Evolutionary conservation across 2,329 filamentous ascomycete species (phyloP).

Genomic region (Purpureocillium lavendulum): DNA sequence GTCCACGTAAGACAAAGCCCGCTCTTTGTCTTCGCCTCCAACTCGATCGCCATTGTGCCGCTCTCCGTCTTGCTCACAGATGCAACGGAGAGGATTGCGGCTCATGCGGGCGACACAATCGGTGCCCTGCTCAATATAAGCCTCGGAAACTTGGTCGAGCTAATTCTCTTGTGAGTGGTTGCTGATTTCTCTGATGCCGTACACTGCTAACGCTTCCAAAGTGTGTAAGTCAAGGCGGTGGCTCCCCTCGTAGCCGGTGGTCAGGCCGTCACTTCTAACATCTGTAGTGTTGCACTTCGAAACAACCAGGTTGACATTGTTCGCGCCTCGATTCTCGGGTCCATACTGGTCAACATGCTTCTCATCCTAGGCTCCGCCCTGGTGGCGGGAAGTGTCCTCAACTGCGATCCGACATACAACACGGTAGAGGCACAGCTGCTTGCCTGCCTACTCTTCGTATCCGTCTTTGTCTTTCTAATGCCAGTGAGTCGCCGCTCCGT

Average conservation of each 20-base stretch:
- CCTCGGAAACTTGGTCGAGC: slow-evolving; percentile 53
- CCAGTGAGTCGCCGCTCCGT: slow-evolving; percentile 16
- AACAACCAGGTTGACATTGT: slow-evolving; percentile 65
- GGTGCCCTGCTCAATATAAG: slow-evolving; percentile 54
- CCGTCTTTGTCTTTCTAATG: slow-evolving; percentile 28
- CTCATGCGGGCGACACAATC: slow-evolving; percentile 47
- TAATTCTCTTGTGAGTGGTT: slow-evolving; percentile 45
- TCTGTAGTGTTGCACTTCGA: slow-evolving; percentile 36
- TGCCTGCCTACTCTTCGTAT: slow-evolving; percentile 26
- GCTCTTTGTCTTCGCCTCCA: slow-evolving; percentile 45
- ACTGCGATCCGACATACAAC: slow-evolving; percentile 48
- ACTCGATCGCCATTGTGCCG: slow-evolving; percentile 52
- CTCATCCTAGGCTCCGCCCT: slow-evolving; percentile 72
- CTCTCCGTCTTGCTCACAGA: slow-evolving; percentile 48
- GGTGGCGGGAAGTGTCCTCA: slow-evolving; percentile 58
- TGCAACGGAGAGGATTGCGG: slow-evolving; percentile 51
- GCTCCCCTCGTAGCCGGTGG: too few species aligned
- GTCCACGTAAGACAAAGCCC: slow-evolving; percentile 30
- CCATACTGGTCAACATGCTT: slow-evolving; percentile 68
- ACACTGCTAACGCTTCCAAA: slow-evolving; percentile 5
- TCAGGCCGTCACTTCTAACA: background rate
- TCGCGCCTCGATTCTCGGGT: slow-evolving; percentile 67
- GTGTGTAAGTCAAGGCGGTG: slow-evolving; percentile 21
- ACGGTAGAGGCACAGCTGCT: slow-evolving; percentile 24
- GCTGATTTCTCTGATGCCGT: slow-evolving; percentile 13